Evolutionary conservation across 768 basidiomycete species (phyloP).

Genomic region (Neoboletus magnificus): DNA sequence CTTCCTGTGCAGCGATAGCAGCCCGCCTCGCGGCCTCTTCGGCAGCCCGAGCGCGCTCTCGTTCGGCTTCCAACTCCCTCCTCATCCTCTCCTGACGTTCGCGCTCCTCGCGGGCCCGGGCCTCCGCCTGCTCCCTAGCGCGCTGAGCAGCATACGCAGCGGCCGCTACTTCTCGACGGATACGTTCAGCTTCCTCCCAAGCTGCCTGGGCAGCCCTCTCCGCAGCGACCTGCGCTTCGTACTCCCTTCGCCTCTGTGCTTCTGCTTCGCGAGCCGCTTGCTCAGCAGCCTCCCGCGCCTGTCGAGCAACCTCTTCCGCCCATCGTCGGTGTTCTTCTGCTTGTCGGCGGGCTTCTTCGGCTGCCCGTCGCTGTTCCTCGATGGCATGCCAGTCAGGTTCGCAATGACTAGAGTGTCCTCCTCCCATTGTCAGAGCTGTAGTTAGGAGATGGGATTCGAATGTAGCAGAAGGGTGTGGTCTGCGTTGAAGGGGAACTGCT

Average conservation of each 20-base stretch:
- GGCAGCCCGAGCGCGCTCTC: constrained; percentile 11
- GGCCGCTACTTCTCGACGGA: constrained; percentile 19
- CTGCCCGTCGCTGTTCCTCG: constrained; percentile 15
- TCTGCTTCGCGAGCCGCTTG: constrained; percentile 21
- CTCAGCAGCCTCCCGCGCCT: constrained; percentile 21
- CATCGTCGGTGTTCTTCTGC: constrained; percentile 19
- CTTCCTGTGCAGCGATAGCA: constrained; percentile 22
- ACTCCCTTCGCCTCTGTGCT: constrained; percentile 13
- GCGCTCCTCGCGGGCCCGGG: constrained; percentile 22
- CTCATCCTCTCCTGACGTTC: constrained; percentile 16
- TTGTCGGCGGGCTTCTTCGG: constrained; percentile 18
- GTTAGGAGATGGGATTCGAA: background rate
- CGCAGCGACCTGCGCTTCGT: constrained; percentile 15
- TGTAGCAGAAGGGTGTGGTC: background rate
- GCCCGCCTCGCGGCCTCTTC: constrained; percentile 25
- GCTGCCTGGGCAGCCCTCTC: constrained; percentile 26
- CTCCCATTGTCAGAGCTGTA: constrained; percentile 20
- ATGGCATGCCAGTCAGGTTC: constrained; percentile 20
- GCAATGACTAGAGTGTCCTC: constrained; percentile 17
- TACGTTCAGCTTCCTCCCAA: constrained; percentile 21
- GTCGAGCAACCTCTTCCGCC: constrained; percentile 20
- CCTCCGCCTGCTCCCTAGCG: constrained; percentile 25
- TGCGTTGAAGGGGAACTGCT: too few relatives aligned
- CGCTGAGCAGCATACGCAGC: constrained; percentile 21
- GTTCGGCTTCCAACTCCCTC: constrained; percentile 23